A percentile compares a stretch with the other conserved stretches of the same genome.
phyloP scores from a whole-genome alignment of 176 grass and related monocot species.

The Raddia distichophylla region DNA sequence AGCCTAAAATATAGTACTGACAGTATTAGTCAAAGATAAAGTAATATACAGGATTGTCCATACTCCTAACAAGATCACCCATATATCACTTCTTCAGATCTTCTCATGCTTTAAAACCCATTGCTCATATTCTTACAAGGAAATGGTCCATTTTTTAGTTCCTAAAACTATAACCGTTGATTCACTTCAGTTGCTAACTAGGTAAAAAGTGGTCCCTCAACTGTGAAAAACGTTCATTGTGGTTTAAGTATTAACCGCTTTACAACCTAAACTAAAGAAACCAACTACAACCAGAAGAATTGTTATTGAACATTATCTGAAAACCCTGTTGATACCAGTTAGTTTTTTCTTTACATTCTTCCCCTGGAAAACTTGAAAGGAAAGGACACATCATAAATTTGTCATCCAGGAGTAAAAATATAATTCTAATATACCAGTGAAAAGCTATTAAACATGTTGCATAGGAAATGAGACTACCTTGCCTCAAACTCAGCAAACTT shows the following conservation, averaged over 20 bases:
- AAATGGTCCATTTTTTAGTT: background rate
- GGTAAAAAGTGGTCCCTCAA: background rate
- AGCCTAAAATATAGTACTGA: background rate
- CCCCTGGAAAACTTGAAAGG: background rate
- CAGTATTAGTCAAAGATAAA: too few species aligned
- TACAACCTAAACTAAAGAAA: background rate
- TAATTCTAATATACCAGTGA: constrained; percentile 4
- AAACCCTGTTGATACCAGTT: background rate
- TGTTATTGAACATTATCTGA: background rate
- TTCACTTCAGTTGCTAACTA: too few species aligned
- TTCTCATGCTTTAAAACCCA: background rate
- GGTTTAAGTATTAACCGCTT: background rate
- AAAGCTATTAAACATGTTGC: constrained; percentile 30
- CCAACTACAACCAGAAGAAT: background rate
- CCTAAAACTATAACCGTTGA: too few species aligned
- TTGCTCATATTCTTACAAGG: background rate
- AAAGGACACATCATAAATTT: constrained; percentile 14
- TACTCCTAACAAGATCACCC: background rate
- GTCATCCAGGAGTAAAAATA: constrained; percentile 4
- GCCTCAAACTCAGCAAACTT: constrained; percentile 63
- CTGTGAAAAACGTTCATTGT: too few species aligned
- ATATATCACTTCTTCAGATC: background rate
- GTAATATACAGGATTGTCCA: background rate
- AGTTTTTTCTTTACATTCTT: background rate
- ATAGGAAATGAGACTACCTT: constrained; percentile 55